Base-by-base conservation (phyloP, 2,329 filamentous ascomycete species). In the Davidsoniella australis region DNA sequence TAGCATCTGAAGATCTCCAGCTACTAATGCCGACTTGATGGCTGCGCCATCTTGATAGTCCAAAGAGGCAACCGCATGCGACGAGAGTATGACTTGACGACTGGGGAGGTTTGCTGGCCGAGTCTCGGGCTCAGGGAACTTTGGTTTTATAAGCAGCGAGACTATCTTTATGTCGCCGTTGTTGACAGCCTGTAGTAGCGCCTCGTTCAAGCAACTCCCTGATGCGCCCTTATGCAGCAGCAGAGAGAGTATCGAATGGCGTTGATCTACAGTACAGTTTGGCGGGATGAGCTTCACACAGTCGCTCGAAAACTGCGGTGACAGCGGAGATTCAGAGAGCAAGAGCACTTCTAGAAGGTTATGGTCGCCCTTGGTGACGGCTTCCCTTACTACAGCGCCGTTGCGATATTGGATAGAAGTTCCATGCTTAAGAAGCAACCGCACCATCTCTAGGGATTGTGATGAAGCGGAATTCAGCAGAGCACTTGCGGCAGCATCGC, bases 321-420 rank as follows among this genome's bases (percentile, higher is more conserved):
- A 70, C 16, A 75, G 58, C 2, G 55, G 58, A 0, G 68, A 64
- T n/a, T 58, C 61, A 5, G 69, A 67, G 33, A 57, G 63, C 1
- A 78, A 58, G 18, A 78, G 59, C 2, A 70, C 62, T 18, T 65
- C 62, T 0, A 71, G 66, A 0, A 78, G 59, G 26, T 66, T 66
- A 4, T 67, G 55, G 16, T 73, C 67, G 0, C 68, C 67, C 16
- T 61, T 63, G 0, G 64, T 59, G 1, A 78, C 66, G 2, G 71
- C 69, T 20, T 62, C 64, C n/a, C 69, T 68, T 3, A 78, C 51
- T 1, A 68, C 68, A 5, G 63, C 59, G 0, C 68, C 72, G 44
- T 72, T 67, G 38, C 74, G 66, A 51, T 71, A 71, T 54, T 75
- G 72, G 26, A 76, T 63, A 0, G 73, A 74, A 0, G 72, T 72